Evolutionary conservation across 768 basidiomycete genomes (phyloP), one percentile per base, ranked within the genome.

Genomic region (Leccinum truebloodii): DNA sequence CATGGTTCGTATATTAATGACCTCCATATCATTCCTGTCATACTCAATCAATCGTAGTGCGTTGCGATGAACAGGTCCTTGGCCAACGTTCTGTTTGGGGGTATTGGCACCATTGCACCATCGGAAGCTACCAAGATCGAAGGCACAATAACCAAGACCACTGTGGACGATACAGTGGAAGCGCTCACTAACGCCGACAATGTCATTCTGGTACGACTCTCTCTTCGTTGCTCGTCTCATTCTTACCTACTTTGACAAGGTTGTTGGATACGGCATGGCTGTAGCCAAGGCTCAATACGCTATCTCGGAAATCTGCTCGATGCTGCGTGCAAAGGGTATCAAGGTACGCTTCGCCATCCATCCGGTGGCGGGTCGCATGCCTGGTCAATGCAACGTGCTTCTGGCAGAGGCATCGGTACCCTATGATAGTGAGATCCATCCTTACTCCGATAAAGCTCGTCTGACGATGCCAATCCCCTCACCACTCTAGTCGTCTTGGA

Each of bases 341-440:
- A 91, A 86, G 54, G 90, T 93, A 48, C 86, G 90, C 75, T 92
- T 92, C 69, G 90, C 90, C 10, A 92, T 92, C 58, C 93, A 95
- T 68, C 93, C 93, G 12, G 93, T 95, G 14, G 93, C 93, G 46
- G 93, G 93, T 55, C 88, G 93, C 51, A 95, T 95, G 93, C 93
- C 93, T 13, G 93, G 93, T 48, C 90, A 95, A 76, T 93, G 92
- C 71, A 95, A 95, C 67, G 92, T 95, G n/a, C 81, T 95, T 51
- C 78, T 95, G 6, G 93, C 93, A 4, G 93, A 95, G 70, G 93
- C 93, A 3, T 89, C 90, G 6, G 92, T 95, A 14, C 93, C 93
- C 3, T 94, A 94, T 67, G 92, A 94, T 68, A 90, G 90, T 92
- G 63, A 72, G 86, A 70, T 30, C 13, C 16, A 66, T 57, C 39